phyloP scores from a whole-genome alignment of 176 grass and related monocot genomes.

The Raddia distichophylla region DNA sequence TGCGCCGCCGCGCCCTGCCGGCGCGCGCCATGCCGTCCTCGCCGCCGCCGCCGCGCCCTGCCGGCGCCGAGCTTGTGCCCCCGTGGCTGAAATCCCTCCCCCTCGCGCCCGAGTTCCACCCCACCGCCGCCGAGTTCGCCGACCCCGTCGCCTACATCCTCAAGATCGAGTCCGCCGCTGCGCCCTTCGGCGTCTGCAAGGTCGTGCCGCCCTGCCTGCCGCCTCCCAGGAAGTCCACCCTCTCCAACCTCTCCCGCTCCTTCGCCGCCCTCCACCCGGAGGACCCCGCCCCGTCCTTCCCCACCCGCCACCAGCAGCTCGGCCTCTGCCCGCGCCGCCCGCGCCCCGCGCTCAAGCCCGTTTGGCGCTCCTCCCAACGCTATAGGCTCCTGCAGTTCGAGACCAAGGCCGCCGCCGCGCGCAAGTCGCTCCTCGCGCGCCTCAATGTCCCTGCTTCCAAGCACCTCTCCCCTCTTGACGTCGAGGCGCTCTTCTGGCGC shows the following conservation, averaged over 20 bases:
- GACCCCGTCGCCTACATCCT: conserved; percentile 87
- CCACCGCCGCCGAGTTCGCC: conserved; percentile 72
- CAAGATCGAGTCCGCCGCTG: conserved; percentile 75
- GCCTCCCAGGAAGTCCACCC: conserved; percentile 66
- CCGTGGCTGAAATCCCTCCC: conserved; percentile 80
- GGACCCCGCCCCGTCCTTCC: conserved; percentile 56
- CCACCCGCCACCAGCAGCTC: conserved; percentile 80
- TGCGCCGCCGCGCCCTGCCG: too few relatives aligned
- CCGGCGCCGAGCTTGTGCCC: conserved; percentile 41
- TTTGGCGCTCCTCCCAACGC: conserved; percentile 62
- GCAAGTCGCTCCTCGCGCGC: conserved; percentile 43
- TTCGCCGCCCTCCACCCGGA: conserved; percentile 67
- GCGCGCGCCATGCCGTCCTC: conserved; percentile 34
- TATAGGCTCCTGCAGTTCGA: conserved; percentile 90
- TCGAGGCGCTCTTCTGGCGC: conserved; percentile 94
- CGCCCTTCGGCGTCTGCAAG: conserved; percentile 86
- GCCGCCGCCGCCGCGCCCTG: neutral
- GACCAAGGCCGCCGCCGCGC: conserved; percentile 48
- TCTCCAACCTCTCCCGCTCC: conserved; percentile 85
- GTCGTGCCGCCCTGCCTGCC: conserved; percentile 67
- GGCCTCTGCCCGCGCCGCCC: conserved; percentile 66
- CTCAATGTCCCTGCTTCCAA: conserved; percentile 39
- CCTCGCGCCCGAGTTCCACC: conserved; percentile 87
- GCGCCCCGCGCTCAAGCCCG: conserved; percentile 61
- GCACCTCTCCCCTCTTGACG: conserved; percentile 62